Evolutionary conservation across 495 filamentous ascomycete genomes (phyloP).

Genomic region (Staphylotrichum longicolle): DNA sequence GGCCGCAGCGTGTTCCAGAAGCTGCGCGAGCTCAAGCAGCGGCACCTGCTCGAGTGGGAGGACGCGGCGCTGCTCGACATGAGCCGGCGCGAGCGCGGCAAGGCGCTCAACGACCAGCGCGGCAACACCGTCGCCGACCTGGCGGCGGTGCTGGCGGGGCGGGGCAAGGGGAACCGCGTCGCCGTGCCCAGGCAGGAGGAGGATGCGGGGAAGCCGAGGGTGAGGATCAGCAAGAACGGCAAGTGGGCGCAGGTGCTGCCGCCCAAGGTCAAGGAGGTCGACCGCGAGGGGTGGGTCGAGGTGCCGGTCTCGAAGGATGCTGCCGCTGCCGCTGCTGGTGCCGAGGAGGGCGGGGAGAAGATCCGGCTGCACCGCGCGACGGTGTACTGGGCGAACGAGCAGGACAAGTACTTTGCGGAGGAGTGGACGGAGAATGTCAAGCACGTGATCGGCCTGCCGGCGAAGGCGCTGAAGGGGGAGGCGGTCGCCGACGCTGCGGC

Average conservation of each 20-base stretch:
- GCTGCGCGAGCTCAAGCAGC: conserved; percentile 74
- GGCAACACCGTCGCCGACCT: conserved; percentile 87
- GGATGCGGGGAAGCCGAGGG: conserved; percentile 16
- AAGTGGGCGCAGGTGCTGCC: background rate
- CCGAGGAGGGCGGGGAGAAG: conserved; percentile 17
- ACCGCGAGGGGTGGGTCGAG: conserved; percentile 20
- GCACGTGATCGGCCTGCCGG: conserved; percentile 46
- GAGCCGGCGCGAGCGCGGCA: conserved; percentile 55
- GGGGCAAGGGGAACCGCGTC: conserved; percentile 48
- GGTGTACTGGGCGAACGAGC: conserved; percentile 67
- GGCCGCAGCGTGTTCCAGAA: conserved; percentile 74
- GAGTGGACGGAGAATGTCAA: conserved; percentile 67
- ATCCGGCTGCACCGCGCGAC: conserved; percentile 38
- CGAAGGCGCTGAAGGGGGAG: conserved; percentile 19
- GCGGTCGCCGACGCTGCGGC: background rate
- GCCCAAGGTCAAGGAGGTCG: conserved; percentile 28
- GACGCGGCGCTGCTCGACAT: conserved; percentile 45
- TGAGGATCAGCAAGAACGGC: background rate
- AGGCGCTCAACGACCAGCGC: conserved; percentile 77
- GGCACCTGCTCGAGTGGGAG: conserved; percentile 65
- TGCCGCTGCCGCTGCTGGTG: conserved; percentile 25
- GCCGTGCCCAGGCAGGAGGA: conserved; percentile 37
- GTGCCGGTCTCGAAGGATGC: conserved; percentile 16
- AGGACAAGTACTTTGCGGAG: conserved; percentile 63
- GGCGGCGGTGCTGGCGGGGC: conserved; percentile 66